Base-by-base conservation (phyloP, 202 grass and related monocot species). In the Zoysia matrella region DNA sequence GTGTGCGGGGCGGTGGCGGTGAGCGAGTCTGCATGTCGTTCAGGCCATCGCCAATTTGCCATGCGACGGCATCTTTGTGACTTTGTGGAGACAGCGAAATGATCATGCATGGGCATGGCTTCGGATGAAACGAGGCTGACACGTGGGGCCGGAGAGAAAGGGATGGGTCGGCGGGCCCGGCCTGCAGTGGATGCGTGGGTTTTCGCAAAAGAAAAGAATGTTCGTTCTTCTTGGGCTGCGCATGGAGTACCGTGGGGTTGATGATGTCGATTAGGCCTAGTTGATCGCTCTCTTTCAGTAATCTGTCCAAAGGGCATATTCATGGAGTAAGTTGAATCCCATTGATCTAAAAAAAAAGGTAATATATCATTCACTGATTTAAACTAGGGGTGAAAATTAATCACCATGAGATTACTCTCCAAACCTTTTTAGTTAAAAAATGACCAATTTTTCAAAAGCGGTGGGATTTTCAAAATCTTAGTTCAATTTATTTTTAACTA, bases 41-140 rank as follows among this genome's bases (percentile, higher is more conserved):
- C 77, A 69, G 56, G 8, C 57, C 57, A 18, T 22, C 22, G n/a
- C 57, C 57, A 60, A 60, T 22, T 60, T 22, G 57, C 54, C 72
- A 75, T 79, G 12, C 40, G 14, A 62, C 76, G 79, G 73, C 73
- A 82, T 86, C 87, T 89, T 78, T 73, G 68, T 36, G 30, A 36
- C 30, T 36, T 36, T 36, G 60, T 7, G 57, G 84, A 72, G 82
- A 56, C 50, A 30, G 66, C 3, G 87, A 53, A 72, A 73, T 49
- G 42, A 89, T 82, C 83, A 42, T 73, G 60, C 18, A 6, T 48
- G 30, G 52, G 2, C 61, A 36, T 22, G 5, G 57, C 16, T 18
- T 57, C n/a, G 14, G 55, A 57, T 58, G 6, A 7, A 60, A 73
- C 47, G 79, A 79, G 83, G 11, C 79, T 86, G 83, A 77, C 87